Percentiles rank a stretch among this genome's conserved stretches.
Evolutionary conservation across 805 yeast species (phyloP).

Genomic region (Alloascoidea africana): DNA sequence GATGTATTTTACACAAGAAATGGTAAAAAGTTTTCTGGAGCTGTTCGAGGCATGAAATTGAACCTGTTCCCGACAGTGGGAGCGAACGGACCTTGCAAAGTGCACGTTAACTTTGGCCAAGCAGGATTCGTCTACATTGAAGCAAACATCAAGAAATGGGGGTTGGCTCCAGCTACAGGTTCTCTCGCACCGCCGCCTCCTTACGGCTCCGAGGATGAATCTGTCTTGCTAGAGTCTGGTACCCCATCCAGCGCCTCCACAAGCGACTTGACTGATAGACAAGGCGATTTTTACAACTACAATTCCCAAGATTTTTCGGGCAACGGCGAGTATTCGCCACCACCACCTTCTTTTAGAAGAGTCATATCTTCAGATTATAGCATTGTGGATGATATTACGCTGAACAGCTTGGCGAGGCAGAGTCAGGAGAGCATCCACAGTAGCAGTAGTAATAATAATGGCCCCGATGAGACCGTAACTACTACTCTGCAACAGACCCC

Average conservation of each 20-base stretch:
- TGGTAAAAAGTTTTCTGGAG: constrained; percentile 80
- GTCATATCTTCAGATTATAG: constrained; percentile 7
- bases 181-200: constrained; percentile 88
- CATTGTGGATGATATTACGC: constrained; percentile 5
- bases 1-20: constrained; percentile 88
- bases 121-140: constrained; percentile 83
- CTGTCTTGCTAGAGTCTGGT: constrained; percentile 53
- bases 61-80: constrained; percentile 84
- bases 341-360: constrained; percentile 2
- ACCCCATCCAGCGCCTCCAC: constrained; percentile 15
- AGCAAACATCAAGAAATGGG: constrained; percentile 92
- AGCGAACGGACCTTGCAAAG: constrained; percentile 60
- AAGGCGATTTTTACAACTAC: constrained; percentile 23
- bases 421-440: constrained; percentile 4
- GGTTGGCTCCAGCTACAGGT: constrained; percentile 84
- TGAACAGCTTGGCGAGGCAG: constrained; percentile 4
- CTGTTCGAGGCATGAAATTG: constrained; percentile 54
- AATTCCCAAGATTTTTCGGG: constrained; percentile 2
- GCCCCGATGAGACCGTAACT: too few relatives aligned
- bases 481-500: too few relatives aligned
- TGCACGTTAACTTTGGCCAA: constrained; percentile 86
- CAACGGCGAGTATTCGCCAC: constrained; percentile 2
- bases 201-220: constrained; percentile 66
- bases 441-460: constrained; percentile 7
- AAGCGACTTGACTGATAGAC: constrained; percentile 34